A percentile compares a stretch with the other conserved stretches of the same genome.
phyloP scores from a whole-genome alignment of 2,329 filamentous ascomycete genomes.

The Stachybotrys echinatus region DNA sequence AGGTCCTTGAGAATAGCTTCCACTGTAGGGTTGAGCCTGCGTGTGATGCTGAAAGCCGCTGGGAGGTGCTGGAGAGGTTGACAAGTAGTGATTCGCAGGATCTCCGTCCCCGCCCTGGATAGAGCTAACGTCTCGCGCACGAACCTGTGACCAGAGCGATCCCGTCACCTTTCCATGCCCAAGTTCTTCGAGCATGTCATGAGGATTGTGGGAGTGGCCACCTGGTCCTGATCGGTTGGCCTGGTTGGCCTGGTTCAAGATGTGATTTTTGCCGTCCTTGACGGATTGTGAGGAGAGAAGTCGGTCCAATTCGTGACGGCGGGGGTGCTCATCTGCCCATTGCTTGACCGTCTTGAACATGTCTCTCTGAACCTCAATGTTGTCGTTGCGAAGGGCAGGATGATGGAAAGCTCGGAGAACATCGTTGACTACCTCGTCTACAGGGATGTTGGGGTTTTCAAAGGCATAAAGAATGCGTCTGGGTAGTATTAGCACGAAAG shows the following conservation, averaged over 20 bases:
- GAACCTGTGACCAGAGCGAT: slow-evolving; percentile 57
- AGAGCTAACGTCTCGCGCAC: slow-evolving; percentile 50
- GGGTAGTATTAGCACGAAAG: background rate
- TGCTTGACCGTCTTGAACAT: slow-evolving; percentile 85
- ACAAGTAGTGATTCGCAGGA: slow-evolving; percentile 28
- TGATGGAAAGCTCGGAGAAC: slow-evolving; percentile 85
- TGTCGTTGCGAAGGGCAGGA: slow-evolving; percentile 71
- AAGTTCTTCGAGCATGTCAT: slow-evolving; percentile 33
- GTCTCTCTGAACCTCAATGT: slow-evolving; percentile 71
- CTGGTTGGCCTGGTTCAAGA: slow-evolving; percentile 32
- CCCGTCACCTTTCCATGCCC: slow-evolving; percentile 55
- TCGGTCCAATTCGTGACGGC: slow-evolving; percentile 63
- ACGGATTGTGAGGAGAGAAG: slow-evolving; percentile 82
- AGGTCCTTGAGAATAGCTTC: background rate
- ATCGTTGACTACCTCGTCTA: slow-evolving; percentile 79
- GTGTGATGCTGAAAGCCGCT: slow-evolving; percentile 20
- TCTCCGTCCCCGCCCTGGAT: slow-evolving; percentile 45
- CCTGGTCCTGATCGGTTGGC: slow-evolving; percentile 15
- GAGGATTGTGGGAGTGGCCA: slow-evolving; percentile 36
- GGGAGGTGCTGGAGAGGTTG: slow-evolving; percentile 31
- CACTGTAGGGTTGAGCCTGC: slow-evolving; percentile 35
- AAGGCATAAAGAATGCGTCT: slow-evolving; percentile 83
- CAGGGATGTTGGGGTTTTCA: slow-evolving; percentile 79
- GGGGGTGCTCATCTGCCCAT: slow-evolving; percentile 70
- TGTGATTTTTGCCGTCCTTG: slow-evolving; percentile 75